Evolutionary conservation across 805 yeast genomes (phyloP).

Genomic region (Ogataea nonfermentans): DNA sequence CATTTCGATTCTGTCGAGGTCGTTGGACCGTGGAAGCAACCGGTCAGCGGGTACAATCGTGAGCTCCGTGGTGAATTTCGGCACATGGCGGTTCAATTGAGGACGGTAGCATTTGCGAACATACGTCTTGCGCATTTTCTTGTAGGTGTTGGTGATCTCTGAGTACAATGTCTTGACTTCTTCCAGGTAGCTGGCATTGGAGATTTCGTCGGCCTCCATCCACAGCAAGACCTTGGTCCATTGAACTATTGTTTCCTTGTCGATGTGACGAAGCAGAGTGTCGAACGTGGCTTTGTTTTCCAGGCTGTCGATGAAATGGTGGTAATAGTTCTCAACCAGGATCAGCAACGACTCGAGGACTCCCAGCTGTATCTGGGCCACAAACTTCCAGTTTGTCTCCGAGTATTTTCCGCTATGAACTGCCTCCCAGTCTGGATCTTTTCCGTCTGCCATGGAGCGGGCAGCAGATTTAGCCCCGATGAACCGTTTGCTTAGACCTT

Average conservation of each 20-base stretch:
- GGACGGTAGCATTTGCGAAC: conserved; percentile 73
- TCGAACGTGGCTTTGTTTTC: conserved; percentile 57
- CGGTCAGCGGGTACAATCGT: conserved; percentile 38
- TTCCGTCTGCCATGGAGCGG: conserved; percentile 30
- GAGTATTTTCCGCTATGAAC: conserved; percentile 34
- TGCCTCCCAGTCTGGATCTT: conserved; percentile 57
- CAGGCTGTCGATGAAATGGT: conserved; percentile 71
- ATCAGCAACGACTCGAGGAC: conserved; percentile 72
- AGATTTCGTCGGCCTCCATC: conserved; percentile 21
- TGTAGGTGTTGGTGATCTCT: conserved; percentile 45
- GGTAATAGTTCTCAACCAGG: conserved; percentile 68
- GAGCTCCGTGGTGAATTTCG: conserved; percentile 43
- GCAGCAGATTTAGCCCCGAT: conserved; percentile 64
- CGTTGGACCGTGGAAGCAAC: conserved; percentile 32
- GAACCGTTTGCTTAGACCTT: conserved; percentile 53
- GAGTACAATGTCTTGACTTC: conserved; percentile 26
- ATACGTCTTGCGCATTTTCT: conserved; percentile 64
- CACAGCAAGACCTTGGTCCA: conserved; percentile 43
- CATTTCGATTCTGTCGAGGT: conserved; percentile 50
- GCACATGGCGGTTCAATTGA: conserved; percentile 37
- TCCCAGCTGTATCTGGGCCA: conserved; percentile 78
- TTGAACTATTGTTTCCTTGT: conserved; percentile 55
- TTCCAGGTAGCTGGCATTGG: conserved; percentile 13
- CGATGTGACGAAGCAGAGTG: conserved; percentile 63
- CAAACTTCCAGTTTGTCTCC: conserved; percentile 60